These are phyloP conservation scores for Musa acuminata DNA, from an alignment of 176 grass and related monocot species.

Conservation along the genomic window DNA sequence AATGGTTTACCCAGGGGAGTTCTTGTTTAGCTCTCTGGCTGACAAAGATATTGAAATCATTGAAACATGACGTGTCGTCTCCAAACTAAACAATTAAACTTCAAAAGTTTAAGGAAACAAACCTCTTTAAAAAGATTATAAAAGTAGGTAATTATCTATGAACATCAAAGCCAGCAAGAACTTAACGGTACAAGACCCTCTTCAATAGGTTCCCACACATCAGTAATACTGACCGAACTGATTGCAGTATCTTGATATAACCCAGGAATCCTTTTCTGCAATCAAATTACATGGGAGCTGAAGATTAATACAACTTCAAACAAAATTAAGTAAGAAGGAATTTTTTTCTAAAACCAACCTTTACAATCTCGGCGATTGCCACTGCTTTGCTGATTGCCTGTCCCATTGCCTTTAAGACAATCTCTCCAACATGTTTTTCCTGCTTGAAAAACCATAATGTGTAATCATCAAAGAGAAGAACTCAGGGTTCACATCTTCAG, in stretches of 20 bases:
- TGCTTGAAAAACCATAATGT: constrained; percentile 21
- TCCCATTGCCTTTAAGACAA: constrained; percentile 91
- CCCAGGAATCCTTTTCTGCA: constrained; percentile 86
- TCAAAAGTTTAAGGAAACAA: background rate
- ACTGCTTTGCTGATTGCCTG: constrained; percentile 86
- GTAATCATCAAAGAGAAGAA: constrained; percentile 2
- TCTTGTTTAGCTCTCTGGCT: background rate
- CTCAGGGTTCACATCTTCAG: background rate
- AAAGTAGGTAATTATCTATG: background rate
- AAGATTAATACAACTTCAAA: background rate
- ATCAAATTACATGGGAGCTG: background rate
- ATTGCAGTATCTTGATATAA: constrained; percentile 85
- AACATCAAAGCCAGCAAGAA: constrained; percentile 2
- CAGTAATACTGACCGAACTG: constrained; percentile 88
- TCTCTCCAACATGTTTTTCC: constrained; percentile 65
- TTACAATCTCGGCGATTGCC: constrained; percentile 81
- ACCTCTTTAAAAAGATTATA: background rate
- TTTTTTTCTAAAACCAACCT: constrained; percentile 31
- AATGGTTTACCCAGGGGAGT: background rate
- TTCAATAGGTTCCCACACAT: constrained; percentile 96
- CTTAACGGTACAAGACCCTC: constrained; percentile 99
- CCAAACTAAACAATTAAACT: background rate
- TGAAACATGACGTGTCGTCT: constrained; percentile 6
- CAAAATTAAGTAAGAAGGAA: background rate
- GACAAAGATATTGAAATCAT: constrained; percentile 4